Percentiles rank a stretch among this genome's conserved stretches.
phyloP scores from a whole-genome alignment of 2,329 filamentous ascomycete species.

The Monosporascus sp. region DNA sequence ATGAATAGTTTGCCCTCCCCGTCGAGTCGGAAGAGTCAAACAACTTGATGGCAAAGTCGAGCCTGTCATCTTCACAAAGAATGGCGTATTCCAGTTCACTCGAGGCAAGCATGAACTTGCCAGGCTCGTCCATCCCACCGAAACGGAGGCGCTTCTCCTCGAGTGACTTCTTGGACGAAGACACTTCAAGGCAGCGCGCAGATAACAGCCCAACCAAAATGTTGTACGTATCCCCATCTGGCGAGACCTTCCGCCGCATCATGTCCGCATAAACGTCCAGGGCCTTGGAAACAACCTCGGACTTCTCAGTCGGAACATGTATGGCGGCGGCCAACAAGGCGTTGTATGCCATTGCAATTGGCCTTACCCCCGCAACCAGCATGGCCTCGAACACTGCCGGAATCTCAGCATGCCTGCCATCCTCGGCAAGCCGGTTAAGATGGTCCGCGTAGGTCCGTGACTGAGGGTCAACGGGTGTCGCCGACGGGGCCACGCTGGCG shows the following conservation, averaged over 20 bases:
- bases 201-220: slow-evolving; percentile 81
- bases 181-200: slow-evolving; percentile 72
- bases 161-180: slow-evolving; percentile 63
- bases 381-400: slow-evolving; percentile 87
- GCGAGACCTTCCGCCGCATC: slow-evolving; percentile 76
- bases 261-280: slow-evolving; percentile 96
- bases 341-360: slow-evolving; percentile 85
- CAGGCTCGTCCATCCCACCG: slow-evolving; percentile 63
- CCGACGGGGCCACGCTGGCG: slow-evolving; percentile 45
- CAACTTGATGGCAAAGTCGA: slow-evolving; percentile 77
- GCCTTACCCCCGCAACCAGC: slow-evolving; percentile 74
- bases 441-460: slow-evolving; percentile 70
- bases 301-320: slow-evolving; percentile 69
- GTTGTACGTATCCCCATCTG: slow-evolving; percentile 81
- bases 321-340: slow-evolving; percentile 81
- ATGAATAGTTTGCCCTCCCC: slow-evolving; percentile 61
- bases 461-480: slow-evolving; percentile 57
- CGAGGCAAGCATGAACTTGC: slow-evolving; percentile 72
- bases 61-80: slow-evolving; percentile 77
- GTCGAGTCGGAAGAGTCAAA: slow-evolving; percentile 70
- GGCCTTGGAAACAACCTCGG: slow-evolving; percentile 82
- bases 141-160: slow-evolving; percentile 78
- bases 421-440: slow-evolving; percentile 66
- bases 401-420: slow-evolving; percentile 77
- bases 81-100: slow-evolving; percentile 84